Percentiles rank a stretch among this genome's conserved stretches.
Evolutionary conservation across 2,329 filamentous ascomycete genomes (phyloP).

Genomic region (Lasiodiplodia sp.): DNA sequence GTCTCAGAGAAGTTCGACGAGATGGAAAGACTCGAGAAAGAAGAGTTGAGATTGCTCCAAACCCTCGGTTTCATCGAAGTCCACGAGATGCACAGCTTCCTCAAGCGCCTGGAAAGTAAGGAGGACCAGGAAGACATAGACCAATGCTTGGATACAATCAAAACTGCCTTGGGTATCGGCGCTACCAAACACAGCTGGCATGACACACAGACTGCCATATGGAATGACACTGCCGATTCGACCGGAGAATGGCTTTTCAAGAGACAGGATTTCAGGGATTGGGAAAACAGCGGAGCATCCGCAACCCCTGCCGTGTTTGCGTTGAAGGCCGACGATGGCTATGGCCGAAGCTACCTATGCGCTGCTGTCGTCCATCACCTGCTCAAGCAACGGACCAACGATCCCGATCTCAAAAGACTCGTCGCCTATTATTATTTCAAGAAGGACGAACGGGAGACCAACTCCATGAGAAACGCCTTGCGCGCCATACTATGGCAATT

Average conservation of each 20-base stretch:
- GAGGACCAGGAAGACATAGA: background rate
- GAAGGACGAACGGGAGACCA: slow-evolving; percentile 1
- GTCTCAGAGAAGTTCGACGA: background rate
- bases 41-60: background rate
- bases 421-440: slow-evolving; percentile 15
- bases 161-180: background rate
- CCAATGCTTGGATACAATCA: background rate
- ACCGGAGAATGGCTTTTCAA: slow-evolving; percentile 8
- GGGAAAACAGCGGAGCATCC: background rate
- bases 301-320: slow-evolving; percentile 1
- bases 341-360: slow-evolving; percentile 9
- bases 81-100: background rate
- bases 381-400: background rate
- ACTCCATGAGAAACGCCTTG: slow-evolving; percentile 5
- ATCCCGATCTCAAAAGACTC: background rate
- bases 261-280: background rate
- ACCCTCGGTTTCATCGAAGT: background rate
- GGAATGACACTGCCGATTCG: slow-evolving; percentile 1
- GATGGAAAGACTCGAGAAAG: background rate
- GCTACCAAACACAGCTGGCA: background rate
- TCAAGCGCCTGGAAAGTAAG: background rate
- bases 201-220: background rate
- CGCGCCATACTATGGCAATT: background rate
- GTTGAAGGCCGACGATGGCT: slow-evolving; percentile 2
- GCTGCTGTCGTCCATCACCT: slow-evolving; percentile 7